These are phyloP conservation scores for Sporisorium iseilematis-ciliati DNA, from an alignment of 1,284 basidiomycete genomes.

Conservation along the genomic window DNA sequence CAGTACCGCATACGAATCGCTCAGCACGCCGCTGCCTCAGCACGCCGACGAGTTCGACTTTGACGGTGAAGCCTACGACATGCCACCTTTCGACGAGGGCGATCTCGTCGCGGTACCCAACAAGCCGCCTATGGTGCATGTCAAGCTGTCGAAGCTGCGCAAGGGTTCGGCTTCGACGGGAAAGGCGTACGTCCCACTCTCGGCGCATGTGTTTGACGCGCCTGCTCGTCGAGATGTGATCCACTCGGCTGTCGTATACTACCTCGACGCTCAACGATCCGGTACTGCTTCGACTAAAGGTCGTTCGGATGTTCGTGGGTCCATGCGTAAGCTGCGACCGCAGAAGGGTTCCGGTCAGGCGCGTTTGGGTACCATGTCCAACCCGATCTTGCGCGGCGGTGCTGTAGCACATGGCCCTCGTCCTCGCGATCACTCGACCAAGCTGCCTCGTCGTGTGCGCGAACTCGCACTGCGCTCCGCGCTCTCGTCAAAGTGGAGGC, in stretches of 20 bases:
- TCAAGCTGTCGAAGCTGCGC: constrained; percentile 45
- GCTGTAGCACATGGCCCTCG: constrained; percentile 91
- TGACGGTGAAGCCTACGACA: constrained; percentile 32
- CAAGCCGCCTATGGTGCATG: constrained; percentile 51
- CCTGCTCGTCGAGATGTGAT: constrained; percentile 91
- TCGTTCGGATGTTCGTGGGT: constrained; percentile 87
- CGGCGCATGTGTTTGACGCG: constrained; percentile 83
- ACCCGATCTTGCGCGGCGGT: constrained; percentile 90
- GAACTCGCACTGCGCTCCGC: constrained; percentile 93
- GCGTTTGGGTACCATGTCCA: constrained; percentile 87
- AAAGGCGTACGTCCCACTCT: constrained; percentile 75
- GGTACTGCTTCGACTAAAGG: constrained; percentile 93
- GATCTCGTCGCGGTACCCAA: constrained; percentile 46
- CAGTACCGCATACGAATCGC: constrained; percentile 1
- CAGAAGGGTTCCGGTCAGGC: constrained; percentile 94
- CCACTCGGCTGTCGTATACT: constrained; percentile 90
- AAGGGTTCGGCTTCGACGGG: constrained; percentile 7
- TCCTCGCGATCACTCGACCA: constrained; percentile 89
- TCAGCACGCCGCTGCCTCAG: constrained; percentile 11
- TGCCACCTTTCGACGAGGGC: constrained; percentile 38
- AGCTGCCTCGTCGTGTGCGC: constrained; percentile 88
- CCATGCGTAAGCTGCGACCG: constrained; percentile 85
- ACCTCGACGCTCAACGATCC: constrained; percentile 87
- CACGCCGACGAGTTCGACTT: constrained; percentile 45
- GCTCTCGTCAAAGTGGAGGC: constrained; percentile 82